Percentiles rank a stretch among this genome's conserved stretches.
These are phyloP conservation scores for Pleurotus eryngii DNA, from an alignment of 768 basidiomycete genomes.

Conservation along the genomic window DNA sequence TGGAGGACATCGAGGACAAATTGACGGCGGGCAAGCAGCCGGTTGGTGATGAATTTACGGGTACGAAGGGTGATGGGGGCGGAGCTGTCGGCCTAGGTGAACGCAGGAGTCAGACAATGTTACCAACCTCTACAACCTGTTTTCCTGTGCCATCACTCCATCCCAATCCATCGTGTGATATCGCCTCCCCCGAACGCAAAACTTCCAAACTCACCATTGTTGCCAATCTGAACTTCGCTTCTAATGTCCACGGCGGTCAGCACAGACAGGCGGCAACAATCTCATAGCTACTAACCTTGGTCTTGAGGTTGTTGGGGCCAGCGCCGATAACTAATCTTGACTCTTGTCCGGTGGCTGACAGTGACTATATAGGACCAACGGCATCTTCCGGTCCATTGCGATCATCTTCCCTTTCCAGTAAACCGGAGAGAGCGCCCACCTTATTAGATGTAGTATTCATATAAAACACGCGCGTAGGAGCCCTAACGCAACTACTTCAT, in stretches of 20 bases:
- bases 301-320: constrained; percentile 40
- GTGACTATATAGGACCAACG: constrained; percentile 41
- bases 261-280: background rate
- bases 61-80: constrained; percentile 95
- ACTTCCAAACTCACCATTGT: constrained; percentile 4
- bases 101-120: background rate
- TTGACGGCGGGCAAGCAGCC: constrained; percentile 92
- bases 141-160: background rate
- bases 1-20: constrained; percentile 94
- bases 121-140: background rate
- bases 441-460: no score
- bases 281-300: constrained; percentile 6
- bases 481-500: no score
- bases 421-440: no score
- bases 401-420: background rate
- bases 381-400: constrained; percentile 33
- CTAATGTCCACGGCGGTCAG: background rate
- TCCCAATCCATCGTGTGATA: background rate
- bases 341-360: constrained; percentile 28
- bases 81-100: constrained; percentile 65
- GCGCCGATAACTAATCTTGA: constrained; percentile 22
- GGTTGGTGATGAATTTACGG: constrained; percentile 99
- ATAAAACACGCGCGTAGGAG: no score
- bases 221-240: constrained; percentile 16
- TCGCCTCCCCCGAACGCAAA: background rate